Percentiles rank a stretch among this genome's conserved stretches.
These are phyloP conservation scores for Aurinia saxatilis DNA, from an alignment of 345 rosid genomes.

Conservation along the genomic window DNA sequence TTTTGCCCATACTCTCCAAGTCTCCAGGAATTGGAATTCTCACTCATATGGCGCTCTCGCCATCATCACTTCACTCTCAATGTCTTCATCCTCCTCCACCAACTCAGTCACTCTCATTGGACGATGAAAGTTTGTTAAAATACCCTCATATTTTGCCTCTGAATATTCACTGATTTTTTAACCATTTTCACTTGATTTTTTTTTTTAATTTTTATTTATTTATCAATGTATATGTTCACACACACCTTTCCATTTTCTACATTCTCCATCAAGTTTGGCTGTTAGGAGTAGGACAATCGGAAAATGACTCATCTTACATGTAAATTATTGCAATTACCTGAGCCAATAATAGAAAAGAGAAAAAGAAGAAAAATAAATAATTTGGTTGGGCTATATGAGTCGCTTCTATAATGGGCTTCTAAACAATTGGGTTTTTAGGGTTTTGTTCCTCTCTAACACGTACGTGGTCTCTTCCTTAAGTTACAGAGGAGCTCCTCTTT, in stretches of 20 bases:
- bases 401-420: background rate
- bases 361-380: too few species aligned
- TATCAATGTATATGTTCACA: background rate
- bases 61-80: constrained; percentile 17
- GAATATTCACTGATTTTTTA: too few species aligned
- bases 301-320: too few species aligned
- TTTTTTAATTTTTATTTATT: too few species aligned
- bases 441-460: background rate
- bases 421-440: constrained; percentile 11
- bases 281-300: too few species aligned
- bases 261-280: too few species aligned
- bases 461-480: background rate
- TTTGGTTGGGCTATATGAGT: background rate
- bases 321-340: too few species aligned
- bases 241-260: too few species aligned
- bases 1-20: constrained; percentile 21
- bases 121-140: constrained; percentile 27
- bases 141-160: constrained; percentile 1
- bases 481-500: too few species aligned
- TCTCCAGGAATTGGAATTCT: constrained; percentile 28
- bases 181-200: too few species aligned
- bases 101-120: too few species aligned
- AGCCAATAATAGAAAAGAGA: too few species aligned
- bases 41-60: constrained; percentile 2
- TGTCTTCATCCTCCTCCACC: constrained; percentile 12